Evolutionary conservation across 148 eudicot species (phyloP).

Genomic region (Gaultheria prostrata): DNA sequence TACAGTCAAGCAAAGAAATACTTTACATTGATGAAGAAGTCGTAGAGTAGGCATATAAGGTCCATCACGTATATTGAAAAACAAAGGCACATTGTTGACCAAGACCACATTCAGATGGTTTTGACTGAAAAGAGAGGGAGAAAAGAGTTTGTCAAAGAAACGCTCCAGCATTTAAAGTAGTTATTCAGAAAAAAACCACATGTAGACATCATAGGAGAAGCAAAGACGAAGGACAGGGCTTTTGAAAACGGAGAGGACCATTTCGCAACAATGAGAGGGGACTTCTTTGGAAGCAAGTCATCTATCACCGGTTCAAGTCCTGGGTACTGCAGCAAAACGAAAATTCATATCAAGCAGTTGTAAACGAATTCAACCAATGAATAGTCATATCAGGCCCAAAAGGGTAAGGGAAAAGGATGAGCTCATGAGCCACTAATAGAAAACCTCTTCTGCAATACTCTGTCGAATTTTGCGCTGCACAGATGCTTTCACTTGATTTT

Average conservation of each 20-base stretch:
- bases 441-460: slow-evolving; percentile 91
- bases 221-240: background rate
- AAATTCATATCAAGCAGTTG: slow-evolving; percentile 7
- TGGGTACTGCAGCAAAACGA: slow-evolving; percentile 69
- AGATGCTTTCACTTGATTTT: slow-evolving; percentile 98
- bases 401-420: background rate
- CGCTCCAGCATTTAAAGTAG: background rate
- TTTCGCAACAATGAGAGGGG: slow-evolving; percentile 92
- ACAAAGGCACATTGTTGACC: slow-evolving; percentile 85
- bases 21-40: slow-evolving; percentile 94
- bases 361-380: background rate
- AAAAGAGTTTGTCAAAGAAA: slow-evolving; percentile 17
- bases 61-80: slow-evolving; percentile 95
- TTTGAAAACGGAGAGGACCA: slow-evolving; percentile 43
- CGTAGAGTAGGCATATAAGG: slow-evolving; percentile 99
- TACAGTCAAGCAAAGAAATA: slow-evolving; percentile 6
- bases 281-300: slow-evolving; percentile 89
- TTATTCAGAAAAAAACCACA: background rate
- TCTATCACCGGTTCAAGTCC: slow-evolving; percentile 94
- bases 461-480: slow-evolving; percentile 88
- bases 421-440: slow-evolving; percentile 5
- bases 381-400: background rate
- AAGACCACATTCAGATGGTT: slow-evolving; percentile 94
- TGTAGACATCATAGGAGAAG: background rate
- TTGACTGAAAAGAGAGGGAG: slow-evolving; percentile 49